Base-by-base conservation (phyloP, 2,329 filamentous ascomycete genomes). In the Xylaria sp. region DNA sequence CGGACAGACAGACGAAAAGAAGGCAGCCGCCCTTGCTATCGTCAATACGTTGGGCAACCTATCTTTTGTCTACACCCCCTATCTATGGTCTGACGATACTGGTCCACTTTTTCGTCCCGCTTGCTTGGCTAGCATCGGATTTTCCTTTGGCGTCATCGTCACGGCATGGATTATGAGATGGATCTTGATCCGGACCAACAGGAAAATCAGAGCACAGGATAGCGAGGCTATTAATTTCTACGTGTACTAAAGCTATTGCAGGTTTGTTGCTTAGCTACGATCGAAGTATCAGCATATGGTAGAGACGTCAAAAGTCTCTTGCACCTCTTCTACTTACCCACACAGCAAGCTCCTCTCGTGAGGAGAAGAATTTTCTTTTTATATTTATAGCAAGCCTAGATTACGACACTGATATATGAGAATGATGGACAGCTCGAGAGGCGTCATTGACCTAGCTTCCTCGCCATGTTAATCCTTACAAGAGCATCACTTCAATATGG, bases 1-100 rank as follows among this genome's bases (percentile, higher is more conserved):
- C 20, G 81, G 80, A 0, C 82, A 84, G 67, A 82, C 81, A 0
- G 78, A 81, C 3, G 82, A 84, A 71, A 84, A 84, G 73, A 84
- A 82, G 67, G 82, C 82, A 0, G 79, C 79, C 0, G 76, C 80
- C 1, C 75, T 84, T 9, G 81, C 80, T 10, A 80, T 82, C 22
- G 67, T 61, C 29, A 73, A 69, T 39, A 68, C 59, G n/a, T 45
- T 79, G 22, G 76, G 77, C 29, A 80, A 79, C 62, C 74, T 75
- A 1, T 75, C 74, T 4, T 81, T 79, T 65, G 76, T 81, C 27
- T 81, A 78, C 73, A 79, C 79, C 5, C 77, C 79, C 5, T 81
- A 81, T 65, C 70, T 81, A 1, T 64, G 61, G 61, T 47, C 61
- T 29, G 61, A 64, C 27, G 22, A 31, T 59, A 54, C 47, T 29